Percentiles rank a stretch among this genome's conserved stretches.
Conservation (phyloP, 441 rosid species). For the Kokia cookei region DNA sequence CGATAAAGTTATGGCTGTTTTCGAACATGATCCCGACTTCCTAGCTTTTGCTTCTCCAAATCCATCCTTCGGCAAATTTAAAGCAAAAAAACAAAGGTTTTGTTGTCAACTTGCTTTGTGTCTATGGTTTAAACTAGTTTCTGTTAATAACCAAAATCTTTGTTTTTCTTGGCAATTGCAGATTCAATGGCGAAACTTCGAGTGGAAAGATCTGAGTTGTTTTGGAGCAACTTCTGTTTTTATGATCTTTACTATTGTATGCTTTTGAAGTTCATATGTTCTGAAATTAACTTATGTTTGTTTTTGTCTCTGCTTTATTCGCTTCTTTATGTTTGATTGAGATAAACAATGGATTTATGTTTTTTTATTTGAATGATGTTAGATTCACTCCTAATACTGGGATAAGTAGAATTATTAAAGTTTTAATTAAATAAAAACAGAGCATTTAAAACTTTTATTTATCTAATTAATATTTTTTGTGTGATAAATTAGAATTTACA, state of each 20-base stretch:
- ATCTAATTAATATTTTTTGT: too few relatives aligned
- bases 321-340: neutral
- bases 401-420: too few relatives aligned
- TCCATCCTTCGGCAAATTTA: neutral
- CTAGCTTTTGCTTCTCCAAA: neutral
- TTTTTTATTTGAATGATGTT: too few relatives aligned
- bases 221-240: too few relatives aligned
- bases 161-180: too few relatives aligned
- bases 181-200: too few relatives aligned
- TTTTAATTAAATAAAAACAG: too few relatives aligned
- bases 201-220: too few relatives aligned
- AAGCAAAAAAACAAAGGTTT: neutral
- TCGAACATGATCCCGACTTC: neutral
- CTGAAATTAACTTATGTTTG: neutral
- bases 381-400: too few relatives aligned
- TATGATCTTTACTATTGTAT: too few relatives aligned
- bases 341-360: neutral
- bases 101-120: neutral
- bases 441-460: too few relatives aligned
- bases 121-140: neutral
- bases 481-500: too few relatives aligned
- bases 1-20: neutral
- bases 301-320: neutral
- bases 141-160: neutral
- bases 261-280: neutral